Conservation (phyloP, 129 eudicot genomes). For the Pseudognaphalium luteoalbum region DNA sequence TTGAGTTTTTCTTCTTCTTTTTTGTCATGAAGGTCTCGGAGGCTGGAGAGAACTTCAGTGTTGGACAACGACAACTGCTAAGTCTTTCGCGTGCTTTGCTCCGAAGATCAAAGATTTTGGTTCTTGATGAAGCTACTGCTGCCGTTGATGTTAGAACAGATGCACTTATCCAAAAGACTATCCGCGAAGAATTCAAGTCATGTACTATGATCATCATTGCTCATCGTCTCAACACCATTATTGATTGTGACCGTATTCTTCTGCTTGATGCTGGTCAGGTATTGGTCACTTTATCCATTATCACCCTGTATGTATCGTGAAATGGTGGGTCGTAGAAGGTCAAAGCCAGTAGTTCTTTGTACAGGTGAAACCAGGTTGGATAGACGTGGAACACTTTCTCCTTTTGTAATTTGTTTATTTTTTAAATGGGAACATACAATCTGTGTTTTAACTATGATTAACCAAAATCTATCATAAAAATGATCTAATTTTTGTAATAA, state of each 20-base stretch:
- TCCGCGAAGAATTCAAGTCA: slow-evolving; percentile 85
- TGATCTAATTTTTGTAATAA: too few species aligned
- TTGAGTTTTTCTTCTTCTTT: slow-evolving; percentile 13
- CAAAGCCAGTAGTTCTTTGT: not conserved
- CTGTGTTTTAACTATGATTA: too few species aligned
- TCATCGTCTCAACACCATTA: slow-evolving; percentile 88
- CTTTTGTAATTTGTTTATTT: too few species aligned
- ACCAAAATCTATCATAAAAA: too few species aligned
- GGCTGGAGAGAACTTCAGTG: slow-evolving; percentile 95
- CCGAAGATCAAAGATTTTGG: slow-evolving; percentile 89
- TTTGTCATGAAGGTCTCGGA: slow-evolving; percentile 65
- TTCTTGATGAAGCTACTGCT: slow-evolving; percentile 99
- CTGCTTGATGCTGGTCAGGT: slow-evolving; percentile 94
- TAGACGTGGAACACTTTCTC: not conserved
- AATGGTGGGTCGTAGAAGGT: not conserved
- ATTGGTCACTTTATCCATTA: slow-evolving; percentile 17
- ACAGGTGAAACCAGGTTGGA: not conserved
- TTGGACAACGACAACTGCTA: slow-evolving; percentile 89
- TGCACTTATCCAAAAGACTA: slow-evolving; percentile 94
- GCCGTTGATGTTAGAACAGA: slow-evolving; percentile 98
- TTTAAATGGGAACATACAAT: too few species aligned
- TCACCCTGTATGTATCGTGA: not conserved
- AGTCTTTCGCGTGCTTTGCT: slow-evolving; percentile 94
- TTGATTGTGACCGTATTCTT: slow-evolving; percentile 81
- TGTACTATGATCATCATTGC: slow-evolving; percentile 98